Conservation (phyloP, 2,329 filamentous ascomycete genomes). For the Didymella keratinophila region DNA sequence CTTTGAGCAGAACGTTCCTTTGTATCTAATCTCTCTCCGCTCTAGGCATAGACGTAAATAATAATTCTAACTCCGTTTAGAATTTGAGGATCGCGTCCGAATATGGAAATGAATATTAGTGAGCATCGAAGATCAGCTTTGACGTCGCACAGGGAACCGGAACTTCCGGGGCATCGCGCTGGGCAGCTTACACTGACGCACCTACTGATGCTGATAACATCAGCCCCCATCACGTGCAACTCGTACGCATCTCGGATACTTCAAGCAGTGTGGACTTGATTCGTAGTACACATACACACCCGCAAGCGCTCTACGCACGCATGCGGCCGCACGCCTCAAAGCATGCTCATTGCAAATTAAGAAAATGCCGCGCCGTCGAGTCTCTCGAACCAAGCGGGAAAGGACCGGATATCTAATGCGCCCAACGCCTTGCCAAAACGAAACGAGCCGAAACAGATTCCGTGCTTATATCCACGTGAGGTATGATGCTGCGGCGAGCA, state of each 20-base stretch:
- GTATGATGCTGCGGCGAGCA: constrained; percentile 39
- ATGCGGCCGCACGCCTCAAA: not conserved
- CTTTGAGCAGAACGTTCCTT: constrained; percentile 11
- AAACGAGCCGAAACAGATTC: constrained; percentile 10
- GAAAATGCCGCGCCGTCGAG: constrained; percentile 4
- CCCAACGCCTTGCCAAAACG: constrained; percentile 25
- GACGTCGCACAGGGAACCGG: not conserved
- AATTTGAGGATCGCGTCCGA: not conserved
- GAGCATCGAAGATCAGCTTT: too few relatives aligned
- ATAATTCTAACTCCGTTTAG: not conserved
- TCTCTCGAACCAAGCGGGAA: constrained; percentile 19
- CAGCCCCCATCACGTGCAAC: not conserved
- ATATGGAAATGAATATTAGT: not conserved
- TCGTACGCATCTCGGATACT: not conserved
- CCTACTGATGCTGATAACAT: not conserved
- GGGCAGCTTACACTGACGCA: constrained; percentile 4
- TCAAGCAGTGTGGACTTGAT: constrained; percentile 7
- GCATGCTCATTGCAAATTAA: not conserved
- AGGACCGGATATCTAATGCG: constrained; percentile 35
- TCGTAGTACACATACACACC: constrained; percentile 14
- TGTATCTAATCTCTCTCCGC: constrained; percentile 1
- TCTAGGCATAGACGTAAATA: not conserved
- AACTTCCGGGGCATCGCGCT: not conserved
- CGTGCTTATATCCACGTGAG: constrained; percentile 34
- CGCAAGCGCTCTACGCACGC: constrained; percentile 15